Conservation (phyloP, 352 stramenopile species). For the Globisporangium radiosum region DNA sequence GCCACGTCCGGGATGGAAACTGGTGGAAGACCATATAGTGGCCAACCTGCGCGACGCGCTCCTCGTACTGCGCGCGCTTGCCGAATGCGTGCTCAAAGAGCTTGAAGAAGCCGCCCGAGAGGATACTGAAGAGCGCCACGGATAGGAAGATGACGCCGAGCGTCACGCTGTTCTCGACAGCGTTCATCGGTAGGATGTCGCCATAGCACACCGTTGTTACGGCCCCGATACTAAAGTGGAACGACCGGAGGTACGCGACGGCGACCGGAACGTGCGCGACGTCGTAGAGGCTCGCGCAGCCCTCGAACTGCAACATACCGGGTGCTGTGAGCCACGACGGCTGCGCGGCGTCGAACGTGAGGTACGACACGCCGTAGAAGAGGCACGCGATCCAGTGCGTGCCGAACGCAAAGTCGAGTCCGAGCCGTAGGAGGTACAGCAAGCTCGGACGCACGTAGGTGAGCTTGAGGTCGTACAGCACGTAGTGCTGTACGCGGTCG, state of each 20-base stretch:
- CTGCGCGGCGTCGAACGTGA: conserved; percentile 21
- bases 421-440: conserved; percentile 38
- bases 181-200: conserved; percentile 62
- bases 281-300: conserved; percentile 17
- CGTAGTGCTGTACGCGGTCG: conserved; percentile 37
- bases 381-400: conserved; percentile 53
- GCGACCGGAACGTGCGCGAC: conserved; percentile 30
- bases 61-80: conserved; percentile 57
- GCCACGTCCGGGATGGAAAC: conserved; percentile 45
- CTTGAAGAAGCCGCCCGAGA: conserved; percentile 65
- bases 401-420: conserved; percentile 38
- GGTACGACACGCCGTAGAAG: conserved; percentile 49
- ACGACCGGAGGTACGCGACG: conserved; percentile 40
- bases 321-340: conserved; percentile 52
- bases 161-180: conserved; percentile 39
- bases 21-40: conserved; percentile 63
- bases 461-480: conserved; percentile 51
- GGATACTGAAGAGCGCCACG: conserved; percentile 62
- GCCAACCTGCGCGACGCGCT: conserved; percentile 44
- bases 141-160: conserved; percentile 63
- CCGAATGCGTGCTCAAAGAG: conserved; percentile 67
- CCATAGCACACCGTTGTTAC: conserved; percentile 73
- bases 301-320: conserved; percentile 49
- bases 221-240: conserved; percentile 68
- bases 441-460: conserved; percentile 13